These are phyloP conservation scores for Diaporthe humulicola DNA, from an alignment of 2,329 filamentous ascomycete genomes.

Conservation along the genomic window DNA sequence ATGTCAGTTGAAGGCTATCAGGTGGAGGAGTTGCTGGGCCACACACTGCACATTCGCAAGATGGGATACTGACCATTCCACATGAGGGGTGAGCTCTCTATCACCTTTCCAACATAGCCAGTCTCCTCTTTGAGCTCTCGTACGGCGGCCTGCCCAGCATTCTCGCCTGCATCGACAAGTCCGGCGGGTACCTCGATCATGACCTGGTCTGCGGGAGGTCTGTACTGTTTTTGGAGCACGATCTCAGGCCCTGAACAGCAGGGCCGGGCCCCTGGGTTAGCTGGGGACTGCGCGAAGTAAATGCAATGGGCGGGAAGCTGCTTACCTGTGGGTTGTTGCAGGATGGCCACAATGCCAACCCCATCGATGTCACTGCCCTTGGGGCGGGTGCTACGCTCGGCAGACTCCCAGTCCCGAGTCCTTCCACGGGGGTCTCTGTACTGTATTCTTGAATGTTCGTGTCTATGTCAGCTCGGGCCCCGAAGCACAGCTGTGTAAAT, in stretches of 20 bases:
- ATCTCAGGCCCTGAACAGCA: slow-evolving; percentile 62
- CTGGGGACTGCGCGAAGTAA: background rate
- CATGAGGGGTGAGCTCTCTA: slow-evolving; percentile 74
- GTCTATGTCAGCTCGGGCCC: slow-evolving; percentile 37
- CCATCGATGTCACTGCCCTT: slow-evolving; percentile 74
- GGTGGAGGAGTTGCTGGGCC: background rate
- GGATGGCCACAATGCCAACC: slow-evolving; percentile 79
- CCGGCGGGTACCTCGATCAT: slow-evolving; percentile 76
- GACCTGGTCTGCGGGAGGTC: slow-evolving; percentile 71
- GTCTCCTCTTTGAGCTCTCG: slow-evolving; percentile 77
- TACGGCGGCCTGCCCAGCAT: slow-evolving; percentile 71
- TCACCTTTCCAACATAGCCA: slow-evolving; percentile 70
- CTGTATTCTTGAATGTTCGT: slow-evolving; percentile 59
- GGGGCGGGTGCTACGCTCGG: slow-evolving; percentile 78
- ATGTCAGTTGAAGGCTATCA: background rate
- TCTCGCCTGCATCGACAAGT: slow-evolving; percentile 73
- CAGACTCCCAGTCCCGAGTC: slow-evolving; percentile 77
- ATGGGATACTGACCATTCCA: slow-evolving; percentile 63
- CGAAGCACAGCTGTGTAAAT: slow-evolving; percentile 11
- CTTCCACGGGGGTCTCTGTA: slow-evolving; percentile 74
- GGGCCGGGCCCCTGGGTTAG: background rate
- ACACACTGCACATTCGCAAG: no score
- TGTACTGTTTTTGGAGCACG: slow-evolving; percentile 76
- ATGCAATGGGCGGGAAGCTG: background rate
- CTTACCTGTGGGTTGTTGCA: slow-evolving; percentile 65